Base-by-base conservation (phyloP, 164 flowering plant genomes). In the Liriodendron chinense region DNA sequence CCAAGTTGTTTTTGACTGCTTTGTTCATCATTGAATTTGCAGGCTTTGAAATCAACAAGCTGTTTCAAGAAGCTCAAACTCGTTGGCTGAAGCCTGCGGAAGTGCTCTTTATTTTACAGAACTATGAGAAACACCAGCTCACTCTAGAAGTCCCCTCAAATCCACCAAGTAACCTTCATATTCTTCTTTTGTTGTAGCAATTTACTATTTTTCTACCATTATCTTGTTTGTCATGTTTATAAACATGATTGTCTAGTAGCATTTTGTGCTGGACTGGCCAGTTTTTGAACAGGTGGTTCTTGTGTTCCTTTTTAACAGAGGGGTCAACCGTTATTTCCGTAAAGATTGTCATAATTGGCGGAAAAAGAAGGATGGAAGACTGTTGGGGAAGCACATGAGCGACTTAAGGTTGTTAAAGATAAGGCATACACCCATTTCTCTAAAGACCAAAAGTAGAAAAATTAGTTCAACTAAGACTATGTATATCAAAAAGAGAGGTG, bases 331-430 rank as follows among this genome's bases (percentile, higher is more conserved):
- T 6, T 89, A 85, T 81, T 96, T 96, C 70, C 93, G 99, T 9
- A 89, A 72, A 84, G 99, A 96, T 84, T 97, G 98, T 53, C 90
- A 92, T 85, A 84, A 24, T 75, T 96, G 99, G 99, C 87, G 98
- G 28, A 94, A 89, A 71, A 96, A 94, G 83, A 96, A 75, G 84
- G 97, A 92, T 80, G 97, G 96, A 12, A 88, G 86, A 89, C 95
- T 68, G 92, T 96, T 77, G 97, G 92, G 65, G 99, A 96, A 86
- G 98, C 97, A 63, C 99, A 96, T 80, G 99, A 94, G 72, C 84
- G 97, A 48, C 92, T 96, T 5, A 96, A 96, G 98, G 99, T 92
- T 74, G 83, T 73, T 22, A 6, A 53, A 43, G 21, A 43, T 47
- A 34, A 34, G 43, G 43, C 43, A 34, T 7, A 34, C 43, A 34